Base-by-base conservation (phyloP, 257 asterid species). In the Perilla frutescens region DNA sequence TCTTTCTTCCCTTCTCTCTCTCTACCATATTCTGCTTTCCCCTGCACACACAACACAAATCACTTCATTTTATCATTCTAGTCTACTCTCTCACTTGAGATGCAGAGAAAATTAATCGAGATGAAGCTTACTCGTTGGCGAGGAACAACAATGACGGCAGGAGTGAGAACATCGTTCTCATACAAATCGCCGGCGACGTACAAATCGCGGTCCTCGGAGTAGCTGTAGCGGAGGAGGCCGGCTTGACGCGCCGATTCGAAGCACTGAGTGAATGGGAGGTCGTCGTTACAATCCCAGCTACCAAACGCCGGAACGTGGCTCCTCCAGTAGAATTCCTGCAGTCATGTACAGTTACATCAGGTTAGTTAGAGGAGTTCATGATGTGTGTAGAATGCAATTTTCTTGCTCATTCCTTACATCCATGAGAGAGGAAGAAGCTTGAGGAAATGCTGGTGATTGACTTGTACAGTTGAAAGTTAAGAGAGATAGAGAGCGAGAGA, bases 261-360 rank as follows among this genome's bases (percentile, higher is more conserved):
- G 86, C 97, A 92, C 76, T 90, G 89, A 0, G 96, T 92, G 78
- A 90, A 92, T 0, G 96, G 92, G 48, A 90, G 70, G 48, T 87
- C 93, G 9, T 81, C 77, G 75, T 85, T 81, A 85, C 90, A 90
- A 13, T 92, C 98, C 96, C 98, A 92, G 96, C 89, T 90, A 5
- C 98, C 98, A 69, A 92, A 92, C 36, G 98, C 86, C 0, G 96
- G 98, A 0, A 92, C 90, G 45, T 86, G 91, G 79, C 90, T 85
- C 79, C 87, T 84, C 82, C 78, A 86, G 80, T 90, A 88, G 47
- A 80, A 82, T 14, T 90, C 91, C 93, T 89, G 77, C 76, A 20
- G 0, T 8, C 34, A 34, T 48, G 1, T 8, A 72, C 62, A 32
- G 34, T 10, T 8, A 13, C 44, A 34, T 0, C 4, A 0, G 48